A percentile compares a stretch with the other conserved stretches of the same genome.
These are phyloP conservation scores for Apiospora aurea DNA, from an alignment of 2,329 filamentous ascomycete genomes.

Conservation along the genomic window DNA sequence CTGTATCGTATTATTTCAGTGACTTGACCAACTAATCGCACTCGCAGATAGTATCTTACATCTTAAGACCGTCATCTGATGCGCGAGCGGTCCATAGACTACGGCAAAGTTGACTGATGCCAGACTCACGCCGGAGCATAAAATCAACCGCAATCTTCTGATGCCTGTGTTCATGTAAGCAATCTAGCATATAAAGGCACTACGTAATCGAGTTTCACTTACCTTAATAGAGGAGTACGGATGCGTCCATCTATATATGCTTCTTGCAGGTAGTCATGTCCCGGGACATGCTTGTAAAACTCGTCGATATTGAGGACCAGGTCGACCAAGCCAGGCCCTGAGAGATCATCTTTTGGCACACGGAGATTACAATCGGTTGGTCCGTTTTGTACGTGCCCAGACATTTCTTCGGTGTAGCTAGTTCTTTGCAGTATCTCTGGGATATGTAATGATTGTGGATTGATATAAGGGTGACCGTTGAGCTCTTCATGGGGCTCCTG, in stretches of 20 bases:
- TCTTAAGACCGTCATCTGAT: background rate
- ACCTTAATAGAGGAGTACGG: background rate
- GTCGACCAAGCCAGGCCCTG: background rate
- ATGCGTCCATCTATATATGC: background rate
- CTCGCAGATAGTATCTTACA: background rate
- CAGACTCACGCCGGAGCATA: background rate
- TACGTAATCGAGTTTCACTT: background rate
- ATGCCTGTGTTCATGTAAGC: background rate
- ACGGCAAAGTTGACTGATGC: background rate
- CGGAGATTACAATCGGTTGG: background rate
- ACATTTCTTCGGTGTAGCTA: background rate
- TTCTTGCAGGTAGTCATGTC: background rate
- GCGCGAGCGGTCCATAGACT: background rate
- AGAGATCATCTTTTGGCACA: background rate
- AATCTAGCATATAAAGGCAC: background rate
- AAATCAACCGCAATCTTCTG: conserved; percentile 4
- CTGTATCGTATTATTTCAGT: background rate
- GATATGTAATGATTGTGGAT: background rate
- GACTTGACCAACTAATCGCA: background rate
- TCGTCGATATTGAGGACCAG: background rate
- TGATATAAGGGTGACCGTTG: background rate
- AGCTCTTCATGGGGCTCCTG: background rate
- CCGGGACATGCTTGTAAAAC: background rate
- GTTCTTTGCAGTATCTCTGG: background rate
- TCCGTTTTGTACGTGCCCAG: background rate